Conservation (phyloP, 1,139 yeast species). For the Kazachstania sp. region DNA sequence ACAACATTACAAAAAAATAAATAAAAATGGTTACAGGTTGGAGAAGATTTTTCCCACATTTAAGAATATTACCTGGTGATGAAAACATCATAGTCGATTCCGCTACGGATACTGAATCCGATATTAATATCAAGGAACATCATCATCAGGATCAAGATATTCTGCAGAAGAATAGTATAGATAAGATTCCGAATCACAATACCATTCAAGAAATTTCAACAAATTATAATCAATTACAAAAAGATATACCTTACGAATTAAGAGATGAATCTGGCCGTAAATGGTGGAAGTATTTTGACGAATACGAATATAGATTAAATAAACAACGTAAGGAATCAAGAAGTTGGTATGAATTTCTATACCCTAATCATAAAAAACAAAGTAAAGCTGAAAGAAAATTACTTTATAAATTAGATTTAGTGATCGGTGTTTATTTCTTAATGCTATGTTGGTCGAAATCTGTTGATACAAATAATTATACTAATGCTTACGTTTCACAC, state of each 20-base stretch:
- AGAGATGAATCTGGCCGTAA: conserved; percentile 48
- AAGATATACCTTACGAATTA: conserved; percentile 29
- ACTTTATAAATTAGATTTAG: conserved; percentile 52
- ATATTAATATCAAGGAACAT: conserved; percentile 1
- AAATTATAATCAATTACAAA: conserved; percentile 9
- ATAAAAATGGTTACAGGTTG: conserved; percentile 4
- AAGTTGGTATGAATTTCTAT: conserved; percentile 44
- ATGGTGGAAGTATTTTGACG: conserved; percentile 60
- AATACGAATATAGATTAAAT: conserved; percentile 50
- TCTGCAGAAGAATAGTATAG: not conserved
- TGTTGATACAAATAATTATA: conserved; percentile 48
- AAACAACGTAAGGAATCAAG: conserved; percentile 36
- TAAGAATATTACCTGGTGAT: conserved; percentile 25
- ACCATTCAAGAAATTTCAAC: not conserved
- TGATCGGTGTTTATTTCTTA: conserved; percentile 51
- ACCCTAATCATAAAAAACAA: conserved; percentile 42
- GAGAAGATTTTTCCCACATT: conserved; percentile 20
- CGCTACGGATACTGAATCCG: conserved; percentile 2
- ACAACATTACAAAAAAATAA: not conserved
- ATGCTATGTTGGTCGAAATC: conserved; percentile 66
- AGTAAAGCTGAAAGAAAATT: conserved; percentile 46
- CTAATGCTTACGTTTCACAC: conserved; percentile 64
- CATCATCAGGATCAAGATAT: not conserved
- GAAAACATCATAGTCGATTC: conserved; percentile 4
- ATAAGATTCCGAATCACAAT: not conserved